Conservation (phyloP, 345 rosid genomes). For the Eucalyptus grandis region DNA sequence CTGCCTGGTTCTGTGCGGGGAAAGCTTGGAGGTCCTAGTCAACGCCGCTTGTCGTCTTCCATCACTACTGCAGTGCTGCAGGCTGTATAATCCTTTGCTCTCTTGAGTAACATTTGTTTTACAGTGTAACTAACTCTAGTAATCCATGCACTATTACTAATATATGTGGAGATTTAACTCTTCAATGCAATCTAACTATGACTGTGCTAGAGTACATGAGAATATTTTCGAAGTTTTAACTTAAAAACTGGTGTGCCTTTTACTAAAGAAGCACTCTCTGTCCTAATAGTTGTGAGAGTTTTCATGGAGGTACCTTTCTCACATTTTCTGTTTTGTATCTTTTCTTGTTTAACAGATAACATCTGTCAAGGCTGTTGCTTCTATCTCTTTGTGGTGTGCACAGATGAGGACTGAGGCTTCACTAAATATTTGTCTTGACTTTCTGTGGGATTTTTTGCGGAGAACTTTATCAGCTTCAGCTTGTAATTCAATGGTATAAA, state of each 20-base stretch:
- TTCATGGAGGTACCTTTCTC: background rate
- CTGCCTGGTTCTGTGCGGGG: slow-evolving; percentile 73
- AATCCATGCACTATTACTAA: background rate
- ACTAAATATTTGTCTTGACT: slow-evolving; percentile 29
- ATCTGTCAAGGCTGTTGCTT: slow-evolving; percentile 49
- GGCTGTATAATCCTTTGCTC: slow-evolving; percentile 44
- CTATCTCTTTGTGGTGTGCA: slow-evolving; percentile 42
- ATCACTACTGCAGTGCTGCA: slow-evolving; percentile 58
- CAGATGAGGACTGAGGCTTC: slow-evolving; percentile 20
- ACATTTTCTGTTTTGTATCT: background rate
- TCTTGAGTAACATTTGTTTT: background rate
- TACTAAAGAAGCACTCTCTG: background rate
- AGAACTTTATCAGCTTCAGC: slow-evolving; percentile 34
- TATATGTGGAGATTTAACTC: background rate
- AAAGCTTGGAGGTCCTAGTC: slow-evolving; percentile 97
- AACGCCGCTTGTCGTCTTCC: slow-evolving; percentile 64
- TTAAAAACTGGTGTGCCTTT: background rate
- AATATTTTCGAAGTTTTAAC: background rate
- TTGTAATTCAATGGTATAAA: slow-evolving; percentile 51
- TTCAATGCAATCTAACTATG: background rate
- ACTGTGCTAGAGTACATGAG: background rate
- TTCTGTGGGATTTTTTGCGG: slow-evolving; percentile 60
- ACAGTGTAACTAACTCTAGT: background rate
- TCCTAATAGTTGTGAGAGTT: background rate
- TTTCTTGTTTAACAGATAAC: slow-evolving; percentile 27